A percentile compares a stretch with the other conserved stretches of the same genome.
Conservation (phyloP, 139 green algal species). For the Micromonas commoda region DNA sequence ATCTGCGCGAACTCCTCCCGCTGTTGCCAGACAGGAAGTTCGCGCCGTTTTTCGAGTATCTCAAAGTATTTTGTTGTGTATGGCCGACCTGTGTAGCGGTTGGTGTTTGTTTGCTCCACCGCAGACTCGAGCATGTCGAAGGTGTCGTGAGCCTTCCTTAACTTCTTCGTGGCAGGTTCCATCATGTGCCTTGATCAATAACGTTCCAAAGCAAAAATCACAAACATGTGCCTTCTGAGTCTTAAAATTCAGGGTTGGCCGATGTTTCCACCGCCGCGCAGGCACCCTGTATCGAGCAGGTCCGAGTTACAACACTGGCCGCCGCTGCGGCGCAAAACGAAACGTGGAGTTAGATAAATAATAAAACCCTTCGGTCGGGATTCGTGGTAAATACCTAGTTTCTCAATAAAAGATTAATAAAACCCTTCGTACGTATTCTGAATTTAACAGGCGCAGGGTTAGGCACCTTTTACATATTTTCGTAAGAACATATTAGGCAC, state of each 20-base stretch:
- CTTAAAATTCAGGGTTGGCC: not conserved
- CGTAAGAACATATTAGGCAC: no score
- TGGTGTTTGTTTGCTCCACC: not conserved
- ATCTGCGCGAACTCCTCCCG: constrained; percentile 88
- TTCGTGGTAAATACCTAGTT: no score
- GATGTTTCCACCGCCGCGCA: not conserved
- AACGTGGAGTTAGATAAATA: no score
- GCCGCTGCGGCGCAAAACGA: no score
- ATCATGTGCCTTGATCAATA: not conserved
- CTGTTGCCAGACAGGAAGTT: constrained; percentile 92
- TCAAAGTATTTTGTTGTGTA: constrained; percentile 84
- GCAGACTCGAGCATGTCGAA: not conserved
- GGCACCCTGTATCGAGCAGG: not conserved
- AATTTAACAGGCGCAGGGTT: no score
- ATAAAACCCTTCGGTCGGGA: no score
- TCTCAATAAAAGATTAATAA: no score
- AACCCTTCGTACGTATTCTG: no score
- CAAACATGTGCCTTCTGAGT: not conserved
- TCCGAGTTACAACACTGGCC: no score
- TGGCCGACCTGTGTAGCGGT: constrained; percentile 52
- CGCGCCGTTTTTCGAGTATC: constrained; percentile 81
- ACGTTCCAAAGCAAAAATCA: not conserved
- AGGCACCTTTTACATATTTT: no score
- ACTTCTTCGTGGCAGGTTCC: not conserved
- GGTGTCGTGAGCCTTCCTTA: not conserved